These are phyloP conservation scores for Sisymbrium irio DNA, from an alignment of 345 rosid species.

Conservation along the genomic window DNA sequence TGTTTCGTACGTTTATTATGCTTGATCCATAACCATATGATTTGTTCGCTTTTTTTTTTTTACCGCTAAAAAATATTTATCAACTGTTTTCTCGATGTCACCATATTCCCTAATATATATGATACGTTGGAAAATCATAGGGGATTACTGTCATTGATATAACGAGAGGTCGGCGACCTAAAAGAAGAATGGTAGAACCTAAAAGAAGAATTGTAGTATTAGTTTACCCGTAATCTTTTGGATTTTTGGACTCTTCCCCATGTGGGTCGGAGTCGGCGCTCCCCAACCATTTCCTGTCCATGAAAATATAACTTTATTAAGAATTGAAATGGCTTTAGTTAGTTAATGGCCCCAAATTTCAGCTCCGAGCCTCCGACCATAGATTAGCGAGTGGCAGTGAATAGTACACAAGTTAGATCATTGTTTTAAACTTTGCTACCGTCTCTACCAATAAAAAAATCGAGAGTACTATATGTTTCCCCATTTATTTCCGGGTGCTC, in stretches of 20 bases:
- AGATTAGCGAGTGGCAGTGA: not conserved
- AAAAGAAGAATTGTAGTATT: not conserved
- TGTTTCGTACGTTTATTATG: not conserved
- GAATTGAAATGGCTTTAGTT: not conserved
- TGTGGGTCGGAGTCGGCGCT: conserved; percentile 29
- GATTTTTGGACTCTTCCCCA: conserved; percentile 12
- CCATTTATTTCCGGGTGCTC: not conserved
- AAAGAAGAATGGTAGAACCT: not conserved
- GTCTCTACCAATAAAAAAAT: not conserved
- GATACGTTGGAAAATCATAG: not conserved
- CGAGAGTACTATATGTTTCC: not conserved
- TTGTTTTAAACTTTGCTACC: not conserved
- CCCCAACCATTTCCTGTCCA: not conserved
- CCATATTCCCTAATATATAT: not conserved
- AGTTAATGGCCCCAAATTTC: not conserved
- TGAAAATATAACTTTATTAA: not conserved
- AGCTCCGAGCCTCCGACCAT: conserved; percentile 1
- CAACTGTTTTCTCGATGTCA: not conserved
- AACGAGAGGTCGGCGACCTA: conserved; percentile 8
- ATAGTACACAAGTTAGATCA: not conserved
- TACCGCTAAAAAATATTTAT: too few relatives aligned
- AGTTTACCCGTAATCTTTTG: not conserved
- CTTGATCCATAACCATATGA: too few relatives aligned
- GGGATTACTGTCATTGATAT: not conserved
- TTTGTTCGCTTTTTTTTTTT: not conserved